Evolutionary conservation across 2,329 filamentous ascomycete genomes (phyloP).

Genomic region (Beauveria medogensis): DNA sequence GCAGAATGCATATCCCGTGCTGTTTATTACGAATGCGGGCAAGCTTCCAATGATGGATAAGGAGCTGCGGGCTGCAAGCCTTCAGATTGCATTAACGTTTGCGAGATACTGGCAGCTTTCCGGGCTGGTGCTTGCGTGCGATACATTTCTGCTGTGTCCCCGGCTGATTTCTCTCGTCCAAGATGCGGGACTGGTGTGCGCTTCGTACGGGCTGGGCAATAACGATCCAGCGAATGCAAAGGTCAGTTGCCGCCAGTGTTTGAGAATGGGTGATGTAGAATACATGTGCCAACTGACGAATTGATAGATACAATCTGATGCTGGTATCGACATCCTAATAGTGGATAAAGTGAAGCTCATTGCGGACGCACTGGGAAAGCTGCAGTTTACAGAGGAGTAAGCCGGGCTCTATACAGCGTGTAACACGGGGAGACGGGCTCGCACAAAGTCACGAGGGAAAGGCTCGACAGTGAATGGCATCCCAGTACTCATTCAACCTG

Average conservation of each 20-base stretch:
- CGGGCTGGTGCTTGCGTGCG: conserved; percentile 28
- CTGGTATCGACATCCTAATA: conserved; percentile 13
- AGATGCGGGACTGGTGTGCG: conserved; percentile 24
- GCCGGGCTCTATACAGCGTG: too few relatives aligned
- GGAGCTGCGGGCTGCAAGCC: conserved; percentile 26
- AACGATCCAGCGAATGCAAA: conserved; percentile 13
- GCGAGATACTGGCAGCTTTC: conserved; percentile 28
- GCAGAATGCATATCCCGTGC: conserved; percentile 24
- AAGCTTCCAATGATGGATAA: conserved; percentile 21
- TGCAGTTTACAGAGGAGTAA: neutral
- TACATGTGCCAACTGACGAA: neutral
- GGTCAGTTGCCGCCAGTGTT: conserved; percentile 8
- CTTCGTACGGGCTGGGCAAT: conserved; percentile 28
- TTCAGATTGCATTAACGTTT: conserved; percentile 30
- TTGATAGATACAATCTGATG: conserved; percentile 12
- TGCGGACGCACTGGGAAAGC: neutral
- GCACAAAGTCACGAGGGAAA: too few relatives aligned
- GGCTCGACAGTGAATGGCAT: too few relatives aligned
- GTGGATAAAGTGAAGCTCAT: conserved; percentile 14
- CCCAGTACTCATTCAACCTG: too few relatives aligned
- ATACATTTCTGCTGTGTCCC: conserved; percentile 28
- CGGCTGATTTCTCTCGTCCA: conserved; percentile 26
- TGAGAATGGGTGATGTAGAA: neutral
- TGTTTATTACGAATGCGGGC: conserved; percentile 26
- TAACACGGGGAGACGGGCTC: too few relatives aligned